Base-by-base conservation (phyloP, 805 yeast species). In the Candida coquimbonensis region DNA sequence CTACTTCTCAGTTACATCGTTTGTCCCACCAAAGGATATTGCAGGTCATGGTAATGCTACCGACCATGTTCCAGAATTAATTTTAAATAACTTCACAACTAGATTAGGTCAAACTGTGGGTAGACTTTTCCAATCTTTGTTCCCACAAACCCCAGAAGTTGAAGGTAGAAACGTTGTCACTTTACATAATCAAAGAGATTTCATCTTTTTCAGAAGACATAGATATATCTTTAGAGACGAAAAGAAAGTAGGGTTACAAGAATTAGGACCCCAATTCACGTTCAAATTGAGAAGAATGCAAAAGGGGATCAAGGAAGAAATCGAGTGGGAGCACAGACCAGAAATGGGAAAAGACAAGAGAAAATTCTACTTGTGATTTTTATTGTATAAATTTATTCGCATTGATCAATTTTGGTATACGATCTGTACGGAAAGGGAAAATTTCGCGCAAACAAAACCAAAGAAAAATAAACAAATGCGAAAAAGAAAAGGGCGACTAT, bases 261-360 rank as follows among this genome's bases (percentile, higher is more conserved):
- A 93, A 61, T 69, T 93, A 38, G 99, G 99, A 0, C 99, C 99
- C 1, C 97, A 90, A 65, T 93, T 93, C 65, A 93, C 99, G 1
- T 67, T 93, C 62, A 83, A 85, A 61, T 68, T 93, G 54, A 79
- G 96, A 65, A 75, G 98, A 59, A 70, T 93, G 48, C 98, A 91
- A 65, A 84, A 81, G 67, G 99, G 98, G 44, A 75, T 93, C 57
- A 81, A 81, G 60, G 95, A 88, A 54, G 98, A 91, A 59, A 74
- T 86, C 26, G 96, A 88, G 59, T 91, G 98, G 97, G 97, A 93
- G 66, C 96, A 89, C 68, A 79, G 87, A 55, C 83, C 96, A 4
- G 95, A 87, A 53, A 90, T 93, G 98, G 98, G 93, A 65, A 83
- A 84, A 59, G 97, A 91, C 64, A 91, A 90, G 80, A 81, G 82